Evolutionary conservation across 148 eudicot species (phyloP), one percentile per base, ranked within the genome.

Genomic region (Linanthus parryae): DNA sequence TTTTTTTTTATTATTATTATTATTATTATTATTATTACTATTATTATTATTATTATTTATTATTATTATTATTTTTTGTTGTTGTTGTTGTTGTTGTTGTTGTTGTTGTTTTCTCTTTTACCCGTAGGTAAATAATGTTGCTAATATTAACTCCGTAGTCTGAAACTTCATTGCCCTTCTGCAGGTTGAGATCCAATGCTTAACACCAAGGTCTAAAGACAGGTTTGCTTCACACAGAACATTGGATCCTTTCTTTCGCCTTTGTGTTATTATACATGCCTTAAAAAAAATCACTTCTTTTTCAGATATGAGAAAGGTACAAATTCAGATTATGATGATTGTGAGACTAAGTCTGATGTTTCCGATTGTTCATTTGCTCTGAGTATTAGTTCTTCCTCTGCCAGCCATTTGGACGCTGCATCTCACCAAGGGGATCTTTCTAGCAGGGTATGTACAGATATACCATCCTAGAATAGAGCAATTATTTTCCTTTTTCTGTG

Each of bases 111-210:
- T n/a, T n/a, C 11, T 4, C 5, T 6, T 20, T 22, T 34, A n/a
- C 27, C 14, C 35, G 13, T 23, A 37, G n/a, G 1, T n/a, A 3
- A 4, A 26, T 47, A 27, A 27, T n/a, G 37, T 7, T 9, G 2
- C 20, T 24, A 21, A 11, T 7, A 25, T 22, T 22, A 58, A 18
- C 27, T 16, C 7, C 30, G n/a, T n/a, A n/a, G n/a, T n/a, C n/a
- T n/a, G n/a, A n/a, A n/a, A n/a, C n/a, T n/a, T 41, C 43, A 3
- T 44, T 23, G 19, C 25, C 52, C 21, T 30, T 41, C 60, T 67
- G 65, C 80, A 87, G 95, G 57, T 83, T 63, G 76, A 75, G 65
- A 62, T 87, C 63, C 92, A 83, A 40, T 80, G 96, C 64, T 56
- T 73, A 34, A 76, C 75, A 52, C 82, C 76, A 20, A 77, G 67